Percentiles rank a stretch among this genome's conserved stretches.
Conservation (phyloP, 2,329 filamentous ascomycete species). For the Lecanosticta acicola region DNA sequence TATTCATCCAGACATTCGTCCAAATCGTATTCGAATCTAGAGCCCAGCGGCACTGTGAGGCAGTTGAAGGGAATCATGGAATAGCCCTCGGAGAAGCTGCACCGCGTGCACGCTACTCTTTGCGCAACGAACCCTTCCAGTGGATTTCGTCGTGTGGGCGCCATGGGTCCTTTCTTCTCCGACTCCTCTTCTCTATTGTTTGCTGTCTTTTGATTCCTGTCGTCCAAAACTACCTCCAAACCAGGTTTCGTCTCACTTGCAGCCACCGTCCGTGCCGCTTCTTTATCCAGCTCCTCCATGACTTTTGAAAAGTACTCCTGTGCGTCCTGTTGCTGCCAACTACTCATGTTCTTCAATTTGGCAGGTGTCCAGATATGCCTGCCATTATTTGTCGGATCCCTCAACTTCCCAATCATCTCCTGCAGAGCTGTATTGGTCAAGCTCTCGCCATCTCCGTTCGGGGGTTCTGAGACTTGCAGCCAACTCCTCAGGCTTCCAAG, state of each 20-base stretch:
- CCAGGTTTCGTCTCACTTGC: constrained; percentile 19
- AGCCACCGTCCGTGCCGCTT: constrained; percentile 34
- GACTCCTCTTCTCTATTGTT: constrained; percentile 7
- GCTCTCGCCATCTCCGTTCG: constrained; percentile 9
- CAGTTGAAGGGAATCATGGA: constrained; percentile 93
- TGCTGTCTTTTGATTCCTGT: constrained; percentile 8
- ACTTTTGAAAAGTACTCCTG: constrained; percentile 96
- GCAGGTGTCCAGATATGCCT: constrained; percentile 74
- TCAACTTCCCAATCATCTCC: constrained; percentile 64
- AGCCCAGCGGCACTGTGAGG: constrained; percentile 74
- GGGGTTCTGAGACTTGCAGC: constrained; percentile 12
- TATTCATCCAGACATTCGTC: constrained; percentile 78
- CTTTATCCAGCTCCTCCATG: constrained; percentile 54
- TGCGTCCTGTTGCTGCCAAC: constrained; percentile 93
- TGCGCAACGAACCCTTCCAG: constrained; percentile 84
- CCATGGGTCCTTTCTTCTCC: constrained; percentile 5
- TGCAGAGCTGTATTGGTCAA: constrained; percentile 47
- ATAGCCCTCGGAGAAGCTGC: constrained; percentile 80
- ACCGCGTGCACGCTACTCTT: constrained; percentile 77
- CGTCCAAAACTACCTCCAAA: constrained; percentile 22
- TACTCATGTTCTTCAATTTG: constrained; percentile 84
- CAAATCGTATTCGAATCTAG: constrained; percentile 61
- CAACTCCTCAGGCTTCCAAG: constrained; percentile 44
- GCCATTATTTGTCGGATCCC: constrained; percentile 64
- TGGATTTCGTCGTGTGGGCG: constrained; percentile 57